Base-by-base conservation (phyloP, 495 filamentous ascomycete genomes). In the Penicillium ochrochloron region DNA sequence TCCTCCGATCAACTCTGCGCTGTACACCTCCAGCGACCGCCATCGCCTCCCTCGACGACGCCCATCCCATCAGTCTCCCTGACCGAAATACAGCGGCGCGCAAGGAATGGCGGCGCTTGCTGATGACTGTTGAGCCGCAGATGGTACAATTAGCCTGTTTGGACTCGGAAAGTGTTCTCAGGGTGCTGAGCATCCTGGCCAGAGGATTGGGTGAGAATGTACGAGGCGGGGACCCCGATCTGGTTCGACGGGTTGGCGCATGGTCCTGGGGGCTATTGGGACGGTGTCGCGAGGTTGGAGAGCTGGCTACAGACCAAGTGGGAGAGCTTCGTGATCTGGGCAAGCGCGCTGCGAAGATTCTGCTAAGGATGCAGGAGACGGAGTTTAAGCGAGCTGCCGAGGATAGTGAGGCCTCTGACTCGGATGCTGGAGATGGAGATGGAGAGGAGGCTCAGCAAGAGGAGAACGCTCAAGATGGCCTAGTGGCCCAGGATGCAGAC, bases 91-190 rank as follows among this genome's bases (percentile, higher is more conserved):
- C 76, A 63, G 53, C 64, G 55, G 65, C 80, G 61, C 61, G 76
- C 61, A 75, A 82, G 73, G 58, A 83, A 78, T 83, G 80, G 83
- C 67, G 79, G 60, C 69, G 86, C 66, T 80, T 84, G 29, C 48
- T 88, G 60, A 61, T 84, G 66, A 55, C 78, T 75, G 75, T 85
- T 7, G 84, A 88, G 54, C 92, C 92, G 9, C 75, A 83, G 17
- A 89, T 89, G 12, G 85, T 80, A 0, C 91, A 93, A 68, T 68
- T 94, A 19, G 88, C 87, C 0, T 82, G 83, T 21, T 89, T 94
- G 86, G 83, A 90, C 67, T 84, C 84, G 60, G 79, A 78, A 4
- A 82, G 78, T 61, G 84, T 89, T 4, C 69, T 92, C 19, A 78
- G 80, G 21, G 76, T 92, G 8, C 60, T 81, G 60, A 67, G 67